Evolutionary conservation across 192 early-diverging fungal species (phyloP), one percentile per base, ranked within the genome.

Genomic region (Allomyces javanicus): DNA sequence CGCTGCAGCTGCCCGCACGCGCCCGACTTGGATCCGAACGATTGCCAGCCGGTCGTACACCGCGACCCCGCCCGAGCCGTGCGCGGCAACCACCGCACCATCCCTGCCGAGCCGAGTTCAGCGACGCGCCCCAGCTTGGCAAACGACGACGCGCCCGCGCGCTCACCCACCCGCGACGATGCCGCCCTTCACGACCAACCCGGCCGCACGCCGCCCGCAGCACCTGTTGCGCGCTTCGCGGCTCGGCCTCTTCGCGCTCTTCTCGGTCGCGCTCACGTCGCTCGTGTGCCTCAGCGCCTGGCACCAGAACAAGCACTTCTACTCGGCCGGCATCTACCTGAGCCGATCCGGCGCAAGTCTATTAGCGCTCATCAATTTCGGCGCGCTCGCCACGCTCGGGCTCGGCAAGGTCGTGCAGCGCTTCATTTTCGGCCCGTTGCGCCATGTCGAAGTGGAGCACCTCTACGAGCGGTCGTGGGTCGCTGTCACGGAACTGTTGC

Each of bases 381-480:
- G 82, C 4, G 67, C 89, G 62, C 87, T 88, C 66, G 61, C 93
- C 24, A 87, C 86, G 1, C 87, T 96, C 33, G 65, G 96, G 64
- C 67, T 86, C 14, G 91, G 94, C 9, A 85, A 86, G 65, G 66
- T 81, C 24, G 71, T 94, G 44, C 88, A 91, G 63, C 76, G 17
- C 3, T 63, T 67, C 22, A 40, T 66, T 70, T 44, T 66, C 62
- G 23, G 40, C 58, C 24, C 43, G 10, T 26, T 45, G 55, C 11
- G 17, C 43, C 10, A 65, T 23, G 24, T 75, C 45, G 44, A 23
- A 25, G 65, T 65, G 19, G 33, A 90, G 87, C 94, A 96, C 69
- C 76, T 97, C n/a, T 97, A 99, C 70, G 96, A 99, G 72, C 82
- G 89, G 24, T 89, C 92, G 12, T 99, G 96, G 96, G 91, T 94